phyloP scores from a whole-genome alignment of 495 filamentous ascomycete species.

The Pseudomonodictys pantanalensis region DNA sequence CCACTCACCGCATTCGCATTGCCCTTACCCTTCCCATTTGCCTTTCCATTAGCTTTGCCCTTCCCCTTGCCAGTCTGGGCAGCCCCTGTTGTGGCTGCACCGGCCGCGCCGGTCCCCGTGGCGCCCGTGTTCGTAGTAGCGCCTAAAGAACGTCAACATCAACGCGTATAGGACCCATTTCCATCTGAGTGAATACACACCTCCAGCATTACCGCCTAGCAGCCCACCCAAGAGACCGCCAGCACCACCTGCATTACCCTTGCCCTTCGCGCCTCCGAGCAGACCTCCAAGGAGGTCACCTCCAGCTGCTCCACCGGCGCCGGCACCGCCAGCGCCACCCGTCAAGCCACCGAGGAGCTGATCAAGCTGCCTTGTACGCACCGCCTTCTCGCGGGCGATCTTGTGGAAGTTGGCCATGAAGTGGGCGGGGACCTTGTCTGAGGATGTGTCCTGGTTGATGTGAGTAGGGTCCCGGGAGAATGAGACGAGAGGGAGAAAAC shows the following conservation, averaged over 20 bases:
- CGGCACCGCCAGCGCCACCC: slow-evolving; percentile 4
- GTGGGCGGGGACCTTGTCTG: slow-evolving; percentile 3
- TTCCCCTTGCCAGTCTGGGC: background rate
- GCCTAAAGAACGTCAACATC: background rate
- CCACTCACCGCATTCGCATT: background rate
- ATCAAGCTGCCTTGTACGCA: slow-evolving; percentile 13
- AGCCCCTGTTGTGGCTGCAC: background rate
- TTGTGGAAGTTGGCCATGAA: background rate
- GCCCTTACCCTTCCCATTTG: slow-evolving; percentile 1
- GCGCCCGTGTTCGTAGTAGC: background rate
- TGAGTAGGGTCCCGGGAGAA: background rate
- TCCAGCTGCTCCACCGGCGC: background rate
- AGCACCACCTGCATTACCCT: background rate
- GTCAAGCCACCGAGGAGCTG: slow-evolving; percentile 14
- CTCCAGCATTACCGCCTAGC: background rate
- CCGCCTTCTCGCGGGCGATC: slow-evolving; percentile 3
- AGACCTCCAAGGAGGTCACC: background rate
- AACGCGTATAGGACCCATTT: too few species aligned
- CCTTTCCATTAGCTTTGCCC: slow-evolving; percentile 5
- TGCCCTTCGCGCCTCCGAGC: background rate
- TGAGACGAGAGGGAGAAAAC: background rate
- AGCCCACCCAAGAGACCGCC: background rate
- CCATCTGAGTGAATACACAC: too few species aligned
- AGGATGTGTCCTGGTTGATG: background rate
- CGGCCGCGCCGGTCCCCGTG: background rate